Base-by-base conservation (phyloP, 495 filamentous ascomycete species). In the Monascus purpureus region DNA sequence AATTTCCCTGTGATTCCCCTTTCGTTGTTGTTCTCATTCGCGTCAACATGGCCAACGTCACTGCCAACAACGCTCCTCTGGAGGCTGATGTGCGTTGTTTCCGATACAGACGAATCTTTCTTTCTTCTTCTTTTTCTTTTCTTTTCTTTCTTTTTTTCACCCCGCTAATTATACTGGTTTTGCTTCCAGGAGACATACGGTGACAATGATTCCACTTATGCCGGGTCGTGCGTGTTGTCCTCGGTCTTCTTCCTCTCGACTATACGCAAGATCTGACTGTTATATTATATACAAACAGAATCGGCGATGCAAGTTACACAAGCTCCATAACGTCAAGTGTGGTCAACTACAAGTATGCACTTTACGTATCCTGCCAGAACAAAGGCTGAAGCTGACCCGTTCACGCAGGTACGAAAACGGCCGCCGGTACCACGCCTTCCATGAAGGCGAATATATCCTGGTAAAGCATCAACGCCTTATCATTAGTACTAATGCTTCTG, bases 401-500 rank as follows among this genome's bases (percentile, higher is more conserved):
- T 5, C 20, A 5, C 20, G 20, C 20, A 22, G 20, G 20, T 57
- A 51, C 35, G 75, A 80, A 41, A 77, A 80, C 36, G 75, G 75
- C 17, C 53, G 73, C 17, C 58, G 75, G 29, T 80, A 80, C 45
- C 73, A 78, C 40, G 53, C 53, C 28, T 78, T 73, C 38, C 53
- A 70, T 26, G 65, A 73, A 35, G 73, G 74, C 23, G 44, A 53
- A 15, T 78, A 77, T 37, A 59, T 67, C 33, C 67, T 78, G 34
- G 20, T 22, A n/a, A 22, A 22, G 20, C 20, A 4, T 22, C 20
- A 5, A 4, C 9, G 20, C 9, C 9, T 22, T 22, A 9, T 9
- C 4, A 4, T 22, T 9, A 9, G 20, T 4, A 22, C 9, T 22
- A 5, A 5, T 22, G 20, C 9, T 22, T 22, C 20, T 22, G 20